These are phyloP conservation scores for Carnegiea gigantea DNA, from an alignment of 179 eudicot genomes.

Conservation along the genomic window DNA sequence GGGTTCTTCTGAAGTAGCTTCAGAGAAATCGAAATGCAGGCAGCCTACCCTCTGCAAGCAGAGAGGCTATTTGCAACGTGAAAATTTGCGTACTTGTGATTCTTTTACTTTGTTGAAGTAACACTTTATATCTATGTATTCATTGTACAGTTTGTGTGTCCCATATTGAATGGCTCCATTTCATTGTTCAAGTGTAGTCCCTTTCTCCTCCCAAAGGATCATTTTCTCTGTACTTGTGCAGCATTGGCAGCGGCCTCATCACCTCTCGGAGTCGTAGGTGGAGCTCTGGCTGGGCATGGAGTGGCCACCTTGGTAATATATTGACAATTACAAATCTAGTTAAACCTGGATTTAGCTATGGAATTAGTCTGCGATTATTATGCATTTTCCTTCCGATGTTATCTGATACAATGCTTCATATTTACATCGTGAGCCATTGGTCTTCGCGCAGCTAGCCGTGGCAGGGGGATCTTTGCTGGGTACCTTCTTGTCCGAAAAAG, in stretches of 20 bases:
- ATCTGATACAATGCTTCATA: neutral
- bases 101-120: neutral
- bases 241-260: constrained; percentile 97
- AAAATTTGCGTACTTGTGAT: neutral
- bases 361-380: neutral
- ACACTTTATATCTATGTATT: neutral
- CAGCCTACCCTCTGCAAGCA: neutral
- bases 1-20: neutral
- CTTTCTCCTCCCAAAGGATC: neutral
- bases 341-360: neutral
- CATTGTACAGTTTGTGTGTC: neutral
- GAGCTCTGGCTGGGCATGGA: constrained; percentile 95
- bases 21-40: neutral
- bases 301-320: constrained; percentile 76
- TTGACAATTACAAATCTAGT: neutral
- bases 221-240: constrained; percentile 32
- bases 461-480: constrained; percentile 90
- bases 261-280: constrained; percentile 93
- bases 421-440: no score
- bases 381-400: neutral
- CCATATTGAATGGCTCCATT: neutral
- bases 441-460: constrained; percentile 77
- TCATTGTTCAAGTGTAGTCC: neutral
- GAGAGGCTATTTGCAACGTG: neutral
- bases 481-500: constrained; percentile 88